Conservation (phyloP, 192 early-diverging fungal genomes). For the Haplosporangium gracile region DNA sequence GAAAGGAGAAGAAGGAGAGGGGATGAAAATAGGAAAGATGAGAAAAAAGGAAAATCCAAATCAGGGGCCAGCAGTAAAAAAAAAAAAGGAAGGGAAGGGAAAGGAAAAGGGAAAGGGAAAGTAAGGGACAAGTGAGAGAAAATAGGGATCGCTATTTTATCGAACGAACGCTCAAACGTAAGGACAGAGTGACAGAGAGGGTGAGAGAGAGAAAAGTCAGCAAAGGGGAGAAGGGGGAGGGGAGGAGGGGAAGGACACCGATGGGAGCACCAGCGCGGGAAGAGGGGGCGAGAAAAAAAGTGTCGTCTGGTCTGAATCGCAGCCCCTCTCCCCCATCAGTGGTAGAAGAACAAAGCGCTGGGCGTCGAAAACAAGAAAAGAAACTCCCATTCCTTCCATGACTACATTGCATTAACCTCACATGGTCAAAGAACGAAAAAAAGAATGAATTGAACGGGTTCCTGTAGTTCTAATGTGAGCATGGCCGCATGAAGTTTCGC, state of each 20-base stretch:
- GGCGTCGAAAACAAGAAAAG: neutral
- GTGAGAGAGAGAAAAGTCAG: neutral
- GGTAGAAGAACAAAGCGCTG: neutral
- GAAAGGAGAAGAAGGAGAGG: neutral
- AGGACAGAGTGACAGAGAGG: neutral
- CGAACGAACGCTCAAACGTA: neutral
- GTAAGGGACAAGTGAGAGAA: neutral
- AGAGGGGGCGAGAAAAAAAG: neutral
- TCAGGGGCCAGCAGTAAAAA: slow-evolving; percentile 32
- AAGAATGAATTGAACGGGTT: neutral
- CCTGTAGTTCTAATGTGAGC: neutral
- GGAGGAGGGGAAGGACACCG: neutral
- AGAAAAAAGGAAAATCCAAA: slow-evolving; percentile 25
- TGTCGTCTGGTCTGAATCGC: neutral
- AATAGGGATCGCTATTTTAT: slow-evolving; percentile 7
- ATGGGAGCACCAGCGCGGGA: slow-evolving; percentile 3
- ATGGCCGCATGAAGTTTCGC: neutral
- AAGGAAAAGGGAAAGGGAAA: neutral
- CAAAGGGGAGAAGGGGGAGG: neutral
- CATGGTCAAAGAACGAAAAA: neutral
- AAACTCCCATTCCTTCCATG: neutral
- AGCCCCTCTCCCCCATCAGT: no score
- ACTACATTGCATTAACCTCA: neutral
- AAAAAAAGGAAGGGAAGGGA: neutral
- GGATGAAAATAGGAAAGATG: slow-evolving; percentile 1